Conservation (phyloP, 352 stramenopile species). For the Pythium scleroteichum region DNA sequence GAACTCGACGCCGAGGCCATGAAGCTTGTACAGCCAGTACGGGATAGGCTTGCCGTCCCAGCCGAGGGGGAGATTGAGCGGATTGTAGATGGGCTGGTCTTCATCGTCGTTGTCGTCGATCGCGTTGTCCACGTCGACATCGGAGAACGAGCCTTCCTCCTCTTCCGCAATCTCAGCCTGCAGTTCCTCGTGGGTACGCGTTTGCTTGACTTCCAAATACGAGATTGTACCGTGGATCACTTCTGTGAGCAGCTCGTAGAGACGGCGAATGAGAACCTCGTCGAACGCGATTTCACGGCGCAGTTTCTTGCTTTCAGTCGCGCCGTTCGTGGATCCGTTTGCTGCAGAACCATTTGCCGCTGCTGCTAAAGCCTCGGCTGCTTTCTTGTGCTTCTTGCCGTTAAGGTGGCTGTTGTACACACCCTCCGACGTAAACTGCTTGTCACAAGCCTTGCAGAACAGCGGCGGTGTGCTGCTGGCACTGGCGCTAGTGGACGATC, state of each 20-base stretch:
- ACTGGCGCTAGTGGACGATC: neutral
- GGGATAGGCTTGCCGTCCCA: constrained; percentile 99
- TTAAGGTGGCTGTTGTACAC: constrained; percentile 74
- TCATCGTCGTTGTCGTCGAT: constrained; percentile 88
- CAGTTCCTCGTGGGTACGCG: constrained; percentile 84
- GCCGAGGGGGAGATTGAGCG: constrained; percentile 97
- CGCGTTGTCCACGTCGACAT: constrained; percentile 76
- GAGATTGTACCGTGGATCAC: constrained; percentile 84
- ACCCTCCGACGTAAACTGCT: constrained; percentile 72
- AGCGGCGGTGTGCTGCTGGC: constrained; percentile 20
- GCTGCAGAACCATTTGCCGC: neutral
- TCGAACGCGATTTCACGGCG: constrained; percentile 64
- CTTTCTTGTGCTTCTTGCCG: constrained; percentile 84
- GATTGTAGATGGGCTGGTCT: constrained; percentile 98
- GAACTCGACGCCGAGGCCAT: constrained; percentile 98
- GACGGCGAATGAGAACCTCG: constrained; percentile 66
- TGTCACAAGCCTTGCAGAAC: constrained; percentile 69
- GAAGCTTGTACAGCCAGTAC: constrained; percentile 99
- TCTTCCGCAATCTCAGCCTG: constrained; percentile 86
- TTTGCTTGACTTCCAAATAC: constrained; percentile 88
- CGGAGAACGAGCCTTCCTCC: constrained; percentile 81
- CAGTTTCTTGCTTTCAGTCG: constrained; percentile 12
- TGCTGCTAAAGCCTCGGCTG: constrained; percentile 24
- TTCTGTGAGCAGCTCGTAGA: constrained; percentile 81
- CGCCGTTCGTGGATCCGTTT: constrained; percentile 2